phyloP scores from a whole-genome alignment of 2,329 filamentous ascomycete species.

The Penicillium sp. region DNA sequence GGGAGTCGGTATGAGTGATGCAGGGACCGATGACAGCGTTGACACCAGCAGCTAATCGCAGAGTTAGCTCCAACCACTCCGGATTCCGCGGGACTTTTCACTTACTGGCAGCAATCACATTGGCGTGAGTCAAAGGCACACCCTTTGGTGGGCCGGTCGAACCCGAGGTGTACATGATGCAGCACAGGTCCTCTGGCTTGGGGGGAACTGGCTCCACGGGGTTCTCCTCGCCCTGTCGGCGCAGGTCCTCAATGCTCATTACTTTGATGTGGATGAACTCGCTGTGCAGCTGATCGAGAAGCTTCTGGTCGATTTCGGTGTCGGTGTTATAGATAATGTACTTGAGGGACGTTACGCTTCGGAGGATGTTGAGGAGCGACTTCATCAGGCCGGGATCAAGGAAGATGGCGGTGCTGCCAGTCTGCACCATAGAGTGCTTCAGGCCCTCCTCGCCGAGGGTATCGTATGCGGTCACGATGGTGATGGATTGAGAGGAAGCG shows the following conservation, averaged over 20 bases:
- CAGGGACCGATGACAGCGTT: slow-evolving; percentile 71
- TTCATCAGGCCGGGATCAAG: slow-evolving; percentile 73
- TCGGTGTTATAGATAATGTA: slow-evolving; percentile 58
- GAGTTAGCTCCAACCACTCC: slow-evolving; percentile 12
- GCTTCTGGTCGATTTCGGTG: slow-evolving; percentile 49
- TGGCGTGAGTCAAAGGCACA: slow-evolving; percentile 74
- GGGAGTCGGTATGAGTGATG: slow-evolving; percentile 70
- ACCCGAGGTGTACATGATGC: slow-evolving; percentile 78
- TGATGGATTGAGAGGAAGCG: slow-evolving; percentile 77
- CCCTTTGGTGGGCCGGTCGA: slow-evolving; percentile 88
- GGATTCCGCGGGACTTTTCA: slow-evolving; percentile 15
- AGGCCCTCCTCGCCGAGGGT: slow-evolving; percentile 82
- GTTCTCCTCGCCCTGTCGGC: slow-evolving; percentile 59
- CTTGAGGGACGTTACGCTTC: slow-evolving; percentile 54
- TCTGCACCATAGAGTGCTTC: slow-evolving; percentile 80
- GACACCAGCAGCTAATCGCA: slow-evolving; percentile 67
- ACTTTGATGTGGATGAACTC: slow-evolving; percentile 53
- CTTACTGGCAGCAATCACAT: slow-evolving; percentile 72
- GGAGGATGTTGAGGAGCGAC: slow-evolving; percentile 55
- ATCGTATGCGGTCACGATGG: slow-evolving; percentile 92
- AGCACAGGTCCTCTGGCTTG: slow-evolving; percentile 72
- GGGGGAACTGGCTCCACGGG: slow-evolving; percentile 68
- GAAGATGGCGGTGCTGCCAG: slow-evolving; percentile 76
- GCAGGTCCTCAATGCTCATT: slow-evolving; percentile 54
- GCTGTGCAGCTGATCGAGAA: slow-evolving; percentile 53